phyloP scores from a whole-genome alignment of 2,329 filamentous ascomycete species.

The Teratosphaeria nubilosa region DNA sequence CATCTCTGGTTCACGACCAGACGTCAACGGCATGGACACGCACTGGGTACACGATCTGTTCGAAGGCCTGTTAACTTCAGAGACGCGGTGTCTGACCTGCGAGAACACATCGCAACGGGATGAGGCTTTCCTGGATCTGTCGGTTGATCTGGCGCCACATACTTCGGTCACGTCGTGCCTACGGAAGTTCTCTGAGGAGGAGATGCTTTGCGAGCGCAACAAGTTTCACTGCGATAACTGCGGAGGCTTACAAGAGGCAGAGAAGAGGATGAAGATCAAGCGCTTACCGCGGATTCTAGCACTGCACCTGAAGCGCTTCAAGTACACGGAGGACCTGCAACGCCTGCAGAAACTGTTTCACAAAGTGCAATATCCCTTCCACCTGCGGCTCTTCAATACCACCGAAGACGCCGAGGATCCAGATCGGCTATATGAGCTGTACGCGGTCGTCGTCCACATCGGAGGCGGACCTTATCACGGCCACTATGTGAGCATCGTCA shows the following conservation, averaged over 20 bases:
- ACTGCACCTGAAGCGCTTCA: constrained; percentile 91
- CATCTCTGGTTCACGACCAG: constrained; percentile 10
- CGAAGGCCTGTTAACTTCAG: constrained; percentile 85
- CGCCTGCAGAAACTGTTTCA: constrained; percentile 94
- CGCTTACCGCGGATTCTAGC: constrained; percentile 82
- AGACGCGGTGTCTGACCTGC: constrained; percentile 92
- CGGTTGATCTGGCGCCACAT: constrained; percentile 89
- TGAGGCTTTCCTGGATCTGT: constrained; percentile 90
- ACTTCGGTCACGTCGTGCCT: constrained; percentile 93
- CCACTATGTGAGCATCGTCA: constrained; percentile 96
- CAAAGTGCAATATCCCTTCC: constrained; percentile 91
- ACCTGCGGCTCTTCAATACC: constrained; percentile 93
- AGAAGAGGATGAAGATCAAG: constrained; percentile 99
- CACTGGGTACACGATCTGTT: constrained; percentile 96
- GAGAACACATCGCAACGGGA: constrained; percentile 92
- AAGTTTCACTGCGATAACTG: constrained; percentile 99
- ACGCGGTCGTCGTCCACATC: constrained; percentile 95
- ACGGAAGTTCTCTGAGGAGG: constrained; percentile 91
- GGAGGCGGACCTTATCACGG: constrained; percentile 94
- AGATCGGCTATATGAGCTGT: constrained; percentile 89
- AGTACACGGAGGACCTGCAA: constrained; percentile 93
- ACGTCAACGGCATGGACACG: constrained; percentile 25
- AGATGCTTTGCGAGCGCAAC: constrained; percentile 96
- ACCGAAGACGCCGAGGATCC: constrained; percentile 91
- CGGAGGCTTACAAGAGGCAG: constrained; percentile 89